Evolutionary conservation across 345 rosid genomes (phyloP).

Genomic region (Raphanus raphanistrum): DNA sequence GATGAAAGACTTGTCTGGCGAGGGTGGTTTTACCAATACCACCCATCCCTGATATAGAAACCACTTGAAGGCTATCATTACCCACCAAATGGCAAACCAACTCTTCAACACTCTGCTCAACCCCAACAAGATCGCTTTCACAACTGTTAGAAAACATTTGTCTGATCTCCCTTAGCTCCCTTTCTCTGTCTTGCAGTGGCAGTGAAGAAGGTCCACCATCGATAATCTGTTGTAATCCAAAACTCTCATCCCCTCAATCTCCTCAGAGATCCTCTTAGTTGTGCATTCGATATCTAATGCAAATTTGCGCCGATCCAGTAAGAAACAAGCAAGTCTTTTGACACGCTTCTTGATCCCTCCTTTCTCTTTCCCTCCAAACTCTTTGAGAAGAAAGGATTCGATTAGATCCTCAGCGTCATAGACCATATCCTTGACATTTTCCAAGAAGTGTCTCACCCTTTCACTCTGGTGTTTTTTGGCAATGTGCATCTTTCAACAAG

Average conservation of each 20-base stretch:
- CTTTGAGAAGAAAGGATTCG: slow-evolving; percentile 27
- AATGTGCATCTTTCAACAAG: slow-evolving; percentile 34
- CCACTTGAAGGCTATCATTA: neutral
- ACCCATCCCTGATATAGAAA: neutral
- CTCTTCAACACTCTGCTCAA: neutral
- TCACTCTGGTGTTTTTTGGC: slow-evolving; percentile 1
- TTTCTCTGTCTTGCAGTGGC: neutral
- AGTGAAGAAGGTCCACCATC: neutral
- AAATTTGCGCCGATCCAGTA: neutral
- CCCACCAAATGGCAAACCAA: neutral
- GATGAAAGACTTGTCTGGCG: neutral
- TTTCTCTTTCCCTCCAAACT: neutral
- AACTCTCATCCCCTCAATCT: neutral
- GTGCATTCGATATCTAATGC: neutral
- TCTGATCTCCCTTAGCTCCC: neutral
- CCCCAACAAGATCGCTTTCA: neutral
- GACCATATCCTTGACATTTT: slow-evolving; percentile 27
- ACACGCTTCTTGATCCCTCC: neutral
- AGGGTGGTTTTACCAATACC: neutral
- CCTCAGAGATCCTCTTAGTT: neutral
- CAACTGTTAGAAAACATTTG: neutral
- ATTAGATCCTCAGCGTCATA: slow-evolving; percentile 39
- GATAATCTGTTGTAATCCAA: neutral
- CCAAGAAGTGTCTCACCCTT: slow-evolving; percentile 27
- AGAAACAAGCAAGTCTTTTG: neutral